Base-by-base conservation (phyloP, 2,329 filamentous ascomycete genomes). In the Thielaviopsis punctulata region DNA sequence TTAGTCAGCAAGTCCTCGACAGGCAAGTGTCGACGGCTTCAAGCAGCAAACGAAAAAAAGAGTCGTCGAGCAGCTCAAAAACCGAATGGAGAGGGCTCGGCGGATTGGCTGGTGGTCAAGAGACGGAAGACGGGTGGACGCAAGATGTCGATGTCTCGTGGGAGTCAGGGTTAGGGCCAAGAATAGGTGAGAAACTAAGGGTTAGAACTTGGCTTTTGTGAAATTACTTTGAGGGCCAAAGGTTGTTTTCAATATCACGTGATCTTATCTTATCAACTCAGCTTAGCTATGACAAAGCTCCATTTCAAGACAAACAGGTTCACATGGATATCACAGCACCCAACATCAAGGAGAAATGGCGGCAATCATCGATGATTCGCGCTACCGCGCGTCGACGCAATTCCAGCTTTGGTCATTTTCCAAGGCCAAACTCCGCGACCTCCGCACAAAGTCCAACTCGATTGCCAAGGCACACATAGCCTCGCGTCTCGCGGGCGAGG, bases 371-470 rank as follows among this genome's bases (percentile, higher is more conserved):
- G 92, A 98, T 74, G 92, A 98, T 67, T 85, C 86, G 59, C 75
- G 89, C 52, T 98, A 96, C 68, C 81, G 87, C 27, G 77, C 84
- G 49, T 94, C 90, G 0, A 90, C 86, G 46, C 92, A 98, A 66
- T 96, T 80, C 64, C 79, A 85, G 44, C 74, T 93, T 54, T 98
- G 92, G 92, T 95, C 89, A 10, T 96, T 90, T 67, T 86, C 87
- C 0, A 77, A 81, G 2, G 67, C 79, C 2, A 78, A 82, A 39
- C 77, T 98, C 3, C 72, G 75, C 48, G 73, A 80, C 2, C 75
- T 90, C 22, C 85, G 92, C 54, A 69, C 73, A 43, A 82, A 82
- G 58, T 95, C 89, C 27, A 95, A 95, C 67, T 68, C 75, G 9
- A 74, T 86, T 48, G 92, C 92, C 2, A 68, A 64, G 56, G 63